A percentile compares a stretch with the other conserved stretches of the same genome.
Evolutionary conservation across 441 rosid species (phyloP).

Genomic region (Rhodomyrtus psidioides): DNA sequence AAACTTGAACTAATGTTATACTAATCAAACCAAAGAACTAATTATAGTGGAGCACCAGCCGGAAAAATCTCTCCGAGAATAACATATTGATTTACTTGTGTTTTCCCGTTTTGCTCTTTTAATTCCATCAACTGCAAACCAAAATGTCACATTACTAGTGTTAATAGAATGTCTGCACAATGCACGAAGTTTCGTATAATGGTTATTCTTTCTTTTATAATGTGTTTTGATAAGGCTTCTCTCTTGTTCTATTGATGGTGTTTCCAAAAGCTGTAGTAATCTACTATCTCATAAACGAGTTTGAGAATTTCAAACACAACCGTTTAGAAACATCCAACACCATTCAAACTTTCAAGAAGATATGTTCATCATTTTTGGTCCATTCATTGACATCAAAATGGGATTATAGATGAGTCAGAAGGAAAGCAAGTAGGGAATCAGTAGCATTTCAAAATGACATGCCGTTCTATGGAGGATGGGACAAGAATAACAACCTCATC

Average conservation of each 20-base stretch:
- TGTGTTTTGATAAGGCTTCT: not conserved
- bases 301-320: not conserved
- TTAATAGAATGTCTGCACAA: not conserved
- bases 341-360: not conserved
- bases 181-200: not conserved
- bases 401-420: not conserved
- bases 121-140: not conserved
- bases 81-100: not conserved
- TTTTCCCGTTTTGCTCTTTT: not conserved
- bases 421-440: not conserved
- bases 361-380: not conserved
- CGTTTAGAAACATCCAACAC: not conserved
- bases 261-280: not conserved
- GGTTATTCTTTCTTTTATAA: not conserved
- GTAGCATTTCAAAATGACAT: not conserved
- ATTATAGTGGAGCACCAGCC: not conserved
- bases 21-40: not conserved
- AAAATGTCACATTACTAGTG: not conserved
- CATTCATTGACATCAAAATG: not conserved
- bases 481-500: constrained; percentile 4
- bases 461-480: not conserved
- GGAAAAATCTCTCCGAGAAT: not conserved
- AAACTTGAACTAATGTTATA: not conserved
- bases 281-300: not conserved
- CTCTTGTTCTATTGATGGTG: not conserved